These are phyloP conservation scores for Acanthamoeba royreba DNA, from an alignment of 208 protist genomes.

Conservation along the genomic window DNA sequence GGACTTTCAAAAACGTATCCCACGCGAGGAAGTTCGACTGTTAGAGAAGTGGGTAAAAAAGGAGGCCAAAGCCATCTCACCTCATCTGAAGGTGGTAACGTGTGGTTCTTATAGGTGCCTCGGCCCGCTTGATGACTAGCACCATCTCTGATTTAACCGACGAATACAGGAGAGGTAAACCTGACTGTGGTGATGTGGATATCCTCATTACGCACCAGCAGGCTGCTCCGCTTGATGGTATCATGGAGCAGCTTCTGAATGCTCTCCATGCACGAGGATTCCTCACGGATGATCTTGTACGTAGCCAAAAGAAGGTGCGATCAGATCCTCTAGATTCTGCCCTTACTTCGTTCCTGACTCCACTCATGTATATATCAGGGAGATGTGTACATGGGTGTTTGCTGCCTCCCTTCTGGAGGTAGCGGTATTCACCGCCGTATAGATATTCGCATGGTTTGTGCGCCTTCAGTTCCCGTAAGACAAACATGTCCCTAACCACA, in stretches of 20 bases:
- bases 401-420: not conserved
- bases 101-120: not conserved
- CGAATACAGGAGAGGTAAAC: not conserved
- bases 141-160: not conserved
- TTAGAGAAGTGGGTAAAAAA: constrained; percentile 15
- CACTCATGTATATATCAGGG: not conserved
- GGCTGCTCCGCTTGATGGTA: not conserved
- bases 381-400: constrained; percentile 46
- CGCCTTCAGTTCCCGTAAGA: too few species aligned
- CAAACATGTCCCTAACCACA: too few species aligned
- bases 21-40: not conserved
- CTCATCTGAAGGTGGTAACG: constrained; percentile 41
- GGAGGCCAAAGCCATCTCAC: not conserved
- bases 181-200: constrained; percentile 46
- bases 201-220: constrained; percentile 9
- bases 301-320: not conserved
- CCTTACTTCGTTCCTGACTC: not conserved
- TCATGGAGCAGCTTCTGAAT: not conserved
- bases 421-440: not conserved
- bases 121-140: not conserved
- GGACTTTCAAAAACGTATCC: constrained; percentile 37
- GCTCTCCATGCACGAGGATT: not conserved
- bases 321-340: not conserved
- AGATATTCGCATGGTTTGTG: not conserved
- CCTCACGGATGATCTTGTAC: not conserved